Percentiles rank a stretch among this genome's conserved stretches.
These are phyloP conservation scores for Trichoderma sp. DNA, from an alignment of 2,329 filamentous ascomycete genomes.

Conservation along the genomic window DNA sequence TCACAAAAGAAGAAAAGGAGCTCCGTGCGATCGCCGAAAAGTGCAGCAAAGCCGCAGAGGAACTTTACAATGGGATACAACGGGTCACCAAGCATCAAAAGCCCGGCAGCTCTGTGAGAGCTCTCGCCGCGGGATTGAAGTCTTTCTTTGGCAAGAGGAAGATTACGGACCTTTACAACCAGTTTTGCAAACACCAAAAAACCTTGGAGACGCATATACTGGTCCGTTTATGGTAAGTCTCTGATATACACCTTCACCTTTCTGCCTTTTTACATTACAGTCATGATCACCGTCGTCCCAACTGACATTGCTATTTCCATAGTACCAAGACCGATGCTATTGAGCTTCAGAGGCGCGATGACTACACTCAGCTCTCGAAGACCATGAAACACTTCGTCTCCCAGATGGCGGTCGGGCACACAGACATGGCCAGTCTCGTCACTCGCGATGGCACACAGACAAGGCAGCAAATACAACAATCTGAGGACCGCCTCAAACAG, in stretches of 20 bases:
- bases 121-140: background rate
- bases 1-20: background rate
- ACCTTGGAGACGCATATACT: background rate
- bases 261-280: too few relatives aligned
- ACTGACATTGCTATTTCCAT: background rate
- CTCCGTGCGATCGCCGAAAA: background rate
- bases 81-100: background rate
- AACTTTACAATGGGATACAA: background rate
- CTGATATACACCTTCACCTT: too few relatives aligned
- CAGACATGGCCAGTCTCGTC: background rate
- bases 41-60: background rate
- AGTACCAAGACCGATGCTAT: background rate
- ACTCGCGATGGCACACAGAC: background rate
- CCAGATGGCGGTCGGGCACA: background rate
- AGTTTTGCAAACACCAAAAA: background rate
- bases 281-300: too few relatives aligned
- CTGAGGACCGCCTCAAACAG: background rate
- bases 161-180: background rate
- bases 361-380: background rate
- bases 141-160: background rate
- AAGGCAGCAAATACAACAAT: background rate
- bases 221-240: background rate
- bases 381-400: background rate
- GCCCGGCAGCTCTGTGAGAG: background rate
- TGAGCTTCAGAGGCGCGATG: background rate